These are phyloP conservation scores for Piper betle DNA, from an alignment of 164 flowering plant genomes.

Conservation along the genomic window DNA sequence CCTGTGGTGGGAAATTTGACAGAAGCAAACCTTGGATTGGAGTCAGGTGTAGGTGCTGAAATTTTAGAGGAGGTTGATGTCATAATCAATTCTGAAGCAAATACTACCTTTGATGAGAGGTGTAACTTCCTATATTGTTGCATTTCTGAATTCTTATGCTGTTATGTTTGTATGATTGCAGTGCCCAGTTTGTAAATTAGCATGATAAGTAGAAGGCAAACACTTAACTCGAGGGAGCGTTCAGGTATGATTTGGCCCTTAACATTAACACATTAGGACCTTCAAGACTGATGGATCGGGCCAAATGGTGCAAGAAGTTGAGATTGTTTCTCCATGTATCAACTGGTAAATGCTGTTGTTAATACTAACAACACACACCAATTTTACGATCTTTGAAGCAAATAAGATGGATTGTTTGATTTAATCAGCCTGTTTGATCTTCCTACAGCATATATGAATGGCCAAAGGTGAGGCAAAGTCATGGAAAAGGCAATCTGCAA, in stretches of 20 bases:
- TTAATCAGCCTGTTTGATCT: background rate
- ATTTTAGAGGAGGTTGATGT: slow-evolving; percentile 57
- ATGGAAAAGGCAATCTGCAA: slow-evolving; percentile 63
- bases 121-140: slow-evolving; percentile 3
- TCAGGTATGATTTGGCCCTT: slow-evolving; percentile 65
- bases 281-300: slow-evolving; percentile 45
- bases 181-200: background rate
- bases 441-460: slow-evolving; percentile 77
- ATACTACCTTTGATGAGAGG: slow-evolving; percentile 94
- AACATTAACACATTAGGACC: slow-evolving; percentile 65
- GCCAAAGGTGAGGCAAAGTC: slow-evolving; percentile 76
- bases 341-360: slow-evolving; percentile 31
- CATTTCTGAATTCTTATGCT: background rate
- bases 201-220: background rate
- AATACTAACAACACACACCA: background rate
- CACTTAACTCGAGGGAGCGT: slow-evolving; percentile 2
- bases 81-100: slow-evolving; percentile 83
- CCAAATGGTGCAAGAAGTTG: slow-evolving; percentile 56
- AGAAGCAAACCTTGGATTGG: slow-evolving; percentile 55
- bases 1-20: slow-evolving; percentile 74
- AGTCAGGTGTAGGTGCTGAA: slow-evolving; percentile 22
- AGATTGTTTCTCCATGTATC: slow-evolving; percentile 69
- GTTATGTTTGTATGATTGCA: background rate
- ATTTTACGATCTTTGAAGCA: background rate
- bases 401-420: background rate